A percentile compares a stretch with the other conserved stretches of the same genome.
Evolutionary conservation across 2,329 filamentous ascomycete genomes (phyloP).

Genomic region (Nothophoma quercina): DNA sequence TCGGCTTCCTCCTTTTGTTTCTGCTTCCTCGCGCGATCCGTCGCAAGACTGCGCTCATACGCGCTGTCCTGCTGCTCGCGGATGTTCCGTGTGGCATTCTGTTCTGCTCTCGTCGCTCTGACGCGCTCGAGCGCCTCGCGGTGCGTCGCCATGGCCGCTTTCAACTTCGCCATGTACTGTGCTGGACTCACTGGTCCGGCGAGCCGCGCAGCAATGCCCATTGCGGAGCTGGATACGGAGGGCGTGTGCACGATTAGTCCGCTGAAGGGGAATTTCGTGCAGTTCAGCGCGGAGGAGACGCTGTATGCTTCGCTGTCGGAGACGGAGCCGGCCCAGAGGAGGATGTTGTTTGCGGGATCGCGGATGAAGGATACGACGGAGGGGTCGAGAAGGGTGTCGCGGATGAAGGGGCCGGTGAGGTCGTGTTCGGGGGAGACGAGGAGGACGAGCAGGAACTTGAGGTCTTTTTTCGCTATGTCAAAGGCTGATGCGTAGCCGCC

Average conservation of each 20-base stretch:
- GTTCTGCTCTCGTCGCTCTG: slow-evolving; percentile 78
- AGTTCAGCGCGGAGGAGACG: slow-evolving; percentile 83
- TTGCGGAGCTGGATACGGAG: slow-evolving; percentile 80
- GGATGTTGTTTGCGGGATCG: slow-evolving; percentile 76
- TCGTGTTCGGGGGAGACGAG: slow-evolving; percentile 94
- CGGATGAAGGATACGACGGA: slow-evolving; percentile 78
- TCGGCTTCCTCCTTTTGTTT: slow-evolving; percentile 78
- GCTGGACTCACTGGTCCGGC: slow-evolving; percentile 73
- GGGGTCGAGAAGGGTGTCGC: slow-evolving; percentile 78
- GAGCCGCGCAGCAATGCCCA: slow-evolving; percentile 86
- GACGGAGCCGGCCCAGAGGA: slow-evolving; percentile 93
- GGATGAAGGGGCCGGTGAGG: slow-evolving; percentile 82
- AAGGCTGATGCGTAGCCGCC: slow-evolving; percentile 91
- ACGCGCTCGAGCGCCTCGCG: slow-evolving; percentile 76
- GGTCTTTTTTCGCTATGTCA: slow-evolving; percentile 86
- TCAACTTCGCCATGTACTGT: slow-evolving; percentile 79
- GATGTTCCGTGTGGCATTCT: slow-evolving; percentile 80
- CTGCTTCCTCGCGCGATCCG: slow-evolving; percentile 83
- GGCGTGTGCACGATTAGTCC: slow-evolving; percentile 88
- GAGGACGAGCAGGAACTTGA: slow-evolving; percentile 90
- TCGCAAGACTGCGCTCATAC: slow-evolving; percentile 89
- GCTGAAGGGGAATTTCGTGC: slow-evolving; percentile 91
- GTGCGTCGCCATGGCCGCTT: slow-evolving; percentile 76
- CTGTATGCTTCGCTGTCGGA: slow-evolving; percentile 94
- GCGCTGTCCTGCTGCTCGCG: slow-evolving; percentile 91